Percentiles rank a stretch among this genome's conserved stretches.
Evolutionary conservation across 116 monocot genomes (phyloP).

Genomic region (Cymodocea nodosa): DNA sequence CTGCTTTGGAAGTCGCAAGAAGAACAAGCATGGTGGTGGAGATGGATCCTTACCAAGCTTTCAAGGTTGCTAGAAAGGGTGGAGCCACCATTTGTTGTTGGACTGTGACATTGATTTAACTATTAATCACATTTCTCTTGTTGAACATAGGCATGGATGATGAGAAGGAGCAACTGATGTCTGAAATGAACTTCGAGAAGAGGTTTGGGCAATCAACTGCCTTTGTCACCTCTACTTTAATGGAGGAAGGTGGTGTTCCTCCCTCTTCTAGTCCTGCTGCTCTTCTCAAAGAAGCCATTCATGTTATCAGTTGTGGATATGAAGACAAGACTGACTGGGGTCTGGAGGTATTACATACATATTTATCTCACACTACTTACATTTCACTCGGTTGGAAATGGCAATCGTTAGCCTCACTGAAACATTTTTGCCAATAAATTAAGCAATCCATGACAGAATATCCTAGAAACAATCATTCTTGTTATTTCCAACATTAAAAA

Average conservation of each 20-base stretch:
- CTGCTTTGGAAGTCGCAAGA: constrained; percentile 71
- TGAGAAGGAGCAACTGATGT: constrained; percentile 58
- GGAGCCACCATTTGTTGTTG: too few species aligned
- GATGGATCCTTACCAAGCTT: constrained; percentile 2
- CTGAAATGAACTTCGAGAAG: constrained; percentile 94
- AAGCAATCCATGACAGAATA: too few species aligned
- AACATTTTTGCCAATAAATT: too few species aligned
- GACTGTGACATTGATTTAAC: not conserved
- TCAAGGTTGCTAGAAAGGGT: constrained; percentile 3
- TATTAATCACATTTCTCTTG: not conserved
- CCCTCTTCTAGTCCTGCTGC: constrained; percentile 85
- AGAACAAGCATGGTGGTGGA: constrained; percentile 27
- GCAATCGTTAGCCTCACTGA: not conserved
- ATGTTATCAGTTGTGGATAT: constrained; percentile 97
- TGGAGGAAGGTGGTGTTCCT: constrained; percentile 95
- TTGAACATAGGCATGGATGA: constrained; percentile 16
- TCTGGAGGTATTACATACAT: constrained; percentile 35
- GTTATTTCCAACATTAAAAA: too few species aligned
- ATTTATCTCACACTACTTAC: not conserved
- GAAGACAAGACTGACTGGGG: constrained; percentile 99
- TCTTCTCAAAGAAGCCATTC: constrained; percentile 91
- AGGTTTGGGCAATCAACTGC: constrained; percentile 88
- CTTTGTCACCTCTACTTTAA: constrained; percentile 90
- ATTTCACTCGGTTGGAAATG: too few species aligned
- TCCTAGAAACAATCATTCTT: too few species aligned